phyloP scores from a whole-genome alignment of 108 stramenopile species.

The Phaeodactylum tricornutum region DNA sequence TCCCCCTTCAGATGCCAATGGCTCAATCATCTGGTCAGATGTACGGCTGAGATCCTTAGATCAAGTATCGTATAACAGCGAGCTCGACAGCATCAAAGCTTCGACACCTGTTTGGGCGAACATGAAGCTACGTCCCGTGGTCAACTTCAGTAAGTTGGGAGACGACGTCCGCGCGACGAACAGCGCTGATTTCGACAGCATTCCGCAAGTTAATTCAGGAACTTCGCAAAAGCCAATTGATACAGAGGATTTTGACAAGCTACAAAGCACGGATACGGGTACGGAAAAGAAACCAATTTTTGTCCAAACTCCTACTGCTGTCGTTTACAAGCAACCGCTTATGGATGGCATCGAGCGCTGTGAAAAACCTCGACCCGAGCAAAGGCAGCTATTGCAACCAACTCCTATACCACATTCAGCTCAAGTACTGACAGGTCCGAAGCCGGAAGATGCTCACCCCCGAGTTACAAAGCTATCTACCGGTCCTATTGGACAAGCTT shows the following conservation, averaged over 20 bases:
- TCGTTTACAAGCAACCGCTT: background rate
- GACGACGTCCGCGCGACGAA: background rate
- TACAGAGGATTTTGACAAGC: background rate
- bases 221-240: background rate
- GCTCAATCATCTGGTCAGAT: background rate
- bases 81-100: background rate
- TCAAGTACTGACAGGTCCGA: background rate
- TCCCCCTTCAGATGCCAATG: background rate
- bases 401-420: background rate
- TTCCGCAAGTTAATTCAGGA: background rate
- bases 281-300: background rate
- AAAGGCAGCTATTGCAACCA: background rate
- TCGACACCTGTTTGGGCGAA: background rate
- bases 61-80: background rate
- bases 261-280: background rate
- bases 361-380: background rate
- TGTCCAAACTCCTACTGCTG: background rate
- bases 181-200: background rate
- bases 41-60: background rate
- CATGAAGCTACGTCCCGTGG: background rate
- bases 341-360: background rate
- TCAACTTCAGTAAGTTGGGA: background rate
- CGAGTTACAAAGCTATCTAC: background rate
- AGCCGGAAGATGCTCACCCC: background rate
- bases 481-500: background rate